phyloP scores from a whole-genome alignment of 208 protist species.

The Polymyxa betae region DNA sequence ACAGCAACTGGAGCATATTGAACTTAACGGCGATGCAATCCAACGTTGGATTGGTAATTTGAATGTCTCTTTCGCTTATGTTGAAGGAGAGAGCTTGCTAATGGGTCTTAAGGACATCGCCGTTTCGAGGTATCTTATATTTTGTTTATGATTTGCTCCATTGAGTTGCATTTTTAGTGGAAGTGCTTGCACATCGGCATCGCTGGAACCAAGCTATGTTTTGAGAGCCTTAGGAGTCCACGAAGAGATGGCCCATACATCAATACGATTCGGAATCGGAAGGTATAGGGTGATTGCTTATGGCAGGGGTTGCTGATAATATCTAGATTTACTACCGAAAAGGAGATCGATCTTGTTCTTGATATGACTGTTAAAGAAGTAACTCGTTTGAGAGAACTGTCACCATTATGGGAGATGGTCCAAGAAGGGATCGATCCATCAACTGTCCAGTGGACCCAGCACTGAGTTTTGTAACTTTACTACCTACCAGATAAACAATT shows the following conservation, averaged over 20 bases:
- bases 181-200: neutral
- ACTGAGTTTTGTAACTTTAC: too few relatives aligned
- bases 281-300: neutral
- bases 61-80: constrained; percentile 97
- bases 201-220: constrained; percentile 98
- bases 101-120: constrained; percentile 78
- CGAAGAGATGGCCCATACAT: constrained; percentile 98
- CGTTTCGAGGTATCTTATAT: constrained; percentile 14
- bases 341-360: constrained; percentile 87
- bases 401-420: constrained; percentile 96
- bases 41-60: constrained; percentile 90
- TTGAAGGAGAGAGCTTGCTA: constrained; percentile 97
- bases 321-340: neutral
- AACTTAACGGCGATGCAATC: constrained; percentile 81
- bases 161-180: neutral
- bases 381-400: constrained; percentile 92
- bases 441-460: constrained; percentile 78
- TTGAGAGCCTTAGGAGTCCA: constrained; percentile 94
- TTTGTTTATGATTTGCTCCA: neutral
- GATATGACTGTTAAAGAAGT: constrained; percentile 86
- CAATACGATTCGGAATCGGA: constrained; percentile 76
- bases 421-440: constrained; percentile 86
- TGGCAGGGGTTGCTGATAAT: neutral
- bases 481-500: constrained; percentile 1
- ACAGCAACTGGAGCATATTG: constrained; percentile 44